Conservation (phyloP, 768 basidiomycete species). For the Mycena metata region DNA sequence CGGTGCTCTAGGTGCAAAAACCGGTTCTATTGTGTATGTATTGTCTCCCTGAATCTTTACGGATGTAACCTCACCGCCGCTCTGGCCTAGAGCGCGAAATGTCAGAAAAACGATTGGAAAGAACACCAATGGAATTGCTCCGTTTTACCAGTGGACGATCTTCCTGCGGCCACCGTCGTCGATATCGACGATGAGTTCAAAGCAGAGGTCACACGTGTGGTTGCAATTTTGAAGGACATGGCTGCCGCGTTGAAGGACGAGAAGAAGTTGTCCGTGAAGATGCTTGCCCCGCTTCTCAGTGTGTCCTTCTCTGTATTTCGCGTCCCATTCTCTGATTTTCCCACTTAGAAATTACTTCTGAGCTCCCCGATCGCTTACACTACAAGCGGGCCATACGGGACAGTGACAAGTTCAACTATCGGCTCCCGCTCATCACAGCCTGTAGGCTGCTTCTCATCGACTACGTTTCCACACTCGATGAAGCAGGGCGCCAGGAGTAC, state of each 20-base stretch:
- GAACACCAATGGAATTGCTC: conserved; percentile 35
- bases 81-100: conserved; percentile 26
- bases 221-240: conserved; percentile 27
- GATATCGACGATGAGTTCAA: conserved; percentile 32
- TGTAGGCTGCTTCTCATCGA: conserved; percentile 28
- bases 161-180: conserved; percentile 26
- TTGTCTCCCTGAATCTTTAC: conserved; percentile 11
- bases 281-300: conserved; percentile 30
- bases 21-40: conserved; percentile 31
- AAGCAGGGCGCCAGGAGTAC: conserved; percentile 12
- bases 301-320: conserved; percentile 11
- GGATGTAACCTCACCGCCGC: conserved; percentile 13
- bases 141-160: conserved; percentile 13
- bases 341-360: conserved; percentile 25
- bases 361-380: conserved; percentile 20
- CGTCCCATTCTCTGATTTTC: conserved; percentile 27
- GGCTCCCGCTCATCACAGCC: conserved; percentile 30
- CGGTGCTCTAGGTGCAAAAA: conserved; percentile 35
- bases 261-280: conserved; percentile 20
- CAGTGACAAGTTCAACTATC: conserved; percentile 28
- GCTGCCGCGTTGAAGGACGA: conserved; percentile 26
- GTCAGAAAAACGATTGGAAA: conserved; percentile 33
- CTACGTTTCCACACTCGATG: conserved; percentile 26
- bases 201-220: conserved; percentile 21
- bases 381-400: conserved; percentile 23